phyloP scores from a whole-genome alignment of 306 rosid genomes.

The Trifolium pratense region DNA sequence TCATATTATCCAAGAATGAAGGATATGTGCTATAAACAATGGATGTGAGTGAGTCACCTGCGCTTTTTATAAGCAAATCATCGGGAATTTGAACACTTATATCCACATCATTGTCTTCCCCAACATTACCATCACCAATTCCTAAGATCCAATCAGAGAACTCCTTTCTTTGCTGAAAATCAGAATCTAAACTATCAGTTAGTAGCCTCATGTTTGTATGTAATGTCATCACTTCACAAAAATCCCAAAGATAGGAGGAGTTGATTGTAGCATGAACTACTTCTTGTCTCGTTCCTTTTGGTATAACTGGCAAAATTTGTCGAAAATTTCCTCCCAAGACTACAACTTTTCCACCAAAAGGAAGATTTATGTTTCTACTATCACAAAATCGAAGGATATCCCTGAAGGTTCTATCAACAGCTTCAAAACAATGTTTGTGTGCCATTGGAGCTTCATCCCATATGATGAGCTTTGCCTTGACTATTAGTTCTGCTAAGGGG shows the following conservation, averaged over 20 bases:
- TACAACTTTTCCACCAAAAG: background rate
- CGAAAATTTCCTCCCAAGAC: background rate
- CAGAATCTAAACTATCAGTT: background rate
- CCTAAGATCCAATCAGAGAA: background rate
- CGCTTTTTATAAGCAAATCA: background rate
- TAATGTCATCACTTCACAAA: background rate
- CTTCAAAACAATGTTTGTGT: background rate
- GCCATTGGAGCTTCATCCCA: background rate
- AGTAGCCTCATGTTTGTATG: background rate
- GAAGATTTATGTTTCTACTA: background rate
- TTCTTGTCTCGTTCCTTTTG: background rate
- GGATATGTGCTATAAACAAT: background rate
- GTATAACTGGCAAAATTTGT: background rate
- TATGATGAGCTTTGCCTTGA: background rate
- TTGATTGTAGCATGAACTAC: background rate
- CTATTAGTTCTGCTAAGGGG: background rate
- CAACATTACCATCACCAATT: background rate
- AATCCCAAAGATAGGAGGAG: background rate
- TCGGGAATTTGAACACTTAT: background rate
- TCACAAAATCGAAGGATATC: background rate
- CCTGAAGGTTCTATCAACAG: background rate
- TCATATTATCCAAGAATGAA: background rate
- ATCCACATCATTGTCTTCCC: background rate
- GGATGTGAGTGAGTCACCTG: background rate
- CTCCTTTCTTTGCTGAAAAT: background rate